These are phyloP conservation scores for Fusarium falciforme DNA, from an alignment of 2,329 filamentous ascomycete genomes.

Conservation along the genomic window DNA sequence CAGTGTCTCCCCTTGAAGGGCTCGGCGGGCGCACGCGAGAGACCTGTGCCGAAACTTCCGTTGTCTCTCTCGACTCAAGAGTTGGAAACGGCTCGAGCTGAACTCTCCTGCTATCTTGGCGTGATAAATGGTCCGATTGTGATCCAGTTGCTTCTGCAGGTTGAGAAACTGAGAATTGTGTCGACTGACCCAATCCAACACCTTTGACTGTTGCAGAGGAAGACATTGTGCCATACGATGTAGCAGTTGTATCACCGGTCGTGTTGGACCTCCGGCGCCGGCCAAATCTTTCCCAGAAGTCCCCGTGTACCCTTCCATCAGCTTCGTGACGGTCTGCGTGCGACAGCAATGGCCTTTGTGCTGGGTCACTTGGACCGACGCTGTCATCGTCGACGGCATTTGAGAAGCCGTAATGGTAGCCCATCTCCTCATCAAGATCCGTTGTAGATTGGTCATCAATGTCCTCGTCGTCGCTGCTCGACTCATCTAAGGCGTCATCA, in stretches of 20 bases:
- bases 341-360: constrained; percentile 39
- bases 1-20: constrained; percentile 36
- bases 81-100: constrained; percentile 40
- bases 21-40: constrained; percentile 41
- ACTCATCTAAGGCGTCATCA: constrained; percentile 66
- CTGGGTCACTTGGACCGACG: constrained; percentile 20
- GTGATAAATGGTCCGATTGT: neutral
- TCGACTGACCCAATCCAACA: constrained; percentile 9
- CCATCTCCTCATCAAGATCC: constrained; percentile 47
- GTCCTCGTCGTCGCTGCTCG: constrained; percentile 47
- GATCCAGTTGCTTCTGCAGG: constrained; percentile 18
- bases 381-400: constrained; percentile 46
- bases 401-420: constrained; percentile 26
- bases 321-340: constrained; percentile 9
- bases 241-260: constrained; percentile 12
- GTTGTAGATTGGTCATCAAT: constrained; percentile 48
- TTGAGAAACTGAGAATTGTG: constrained; percentile 17
- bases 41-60: constrained; percentile 7
- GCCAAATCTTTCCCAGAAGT: constrained; percentile 29
- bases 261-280: constrained; percentile 23
- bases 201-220: constrained; percentile 39
- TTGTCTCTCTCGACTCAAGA: constrained; percentile 28
- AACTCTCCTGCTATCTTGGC: constrained; percentile 5
- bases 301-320: constrained; percentile 18
- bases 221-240: constrained; percentile 50